Percentiles rank a stretch among this genome's conserved stretches.
Evolutionary conservation across 78 protist species (phyloP).

Genomic region (slime mould (Dictyostelium discoideum)): DNA sequence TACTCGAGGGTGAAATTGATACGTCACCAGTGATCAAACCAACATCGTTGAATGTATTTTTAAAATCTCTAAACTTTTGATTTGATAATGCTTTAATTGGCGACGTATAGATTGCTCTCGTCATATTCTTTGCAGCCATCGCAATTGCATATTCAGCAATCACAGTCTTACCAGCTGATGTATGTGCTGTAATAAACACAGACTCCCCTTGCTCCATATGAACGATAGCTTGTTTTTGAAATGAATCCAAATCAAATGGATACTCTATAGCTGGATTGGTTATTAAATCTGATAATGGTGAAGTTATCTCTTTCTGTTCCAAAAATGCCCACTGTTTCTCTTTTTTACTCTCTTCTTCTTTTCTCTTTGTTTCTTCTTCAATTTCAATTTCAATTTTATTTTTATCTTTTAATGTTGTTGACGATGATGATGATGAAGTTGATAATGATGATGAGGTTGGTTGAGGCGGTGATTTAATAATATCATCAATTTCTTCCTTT

Average conservation of each 20-base stretch:
- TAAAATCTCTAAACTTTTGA: conserved; percentile 95
- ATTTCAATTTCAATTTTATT: not conserved
- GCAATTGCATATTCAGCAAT: conserved; percentile 98
- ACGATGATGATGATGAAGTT: too few relatives aligned
- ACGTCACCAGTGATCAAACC: conserved; percentile 98
- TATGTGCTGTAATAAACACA: conserved; percentile 98
- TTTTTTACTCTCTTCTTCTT: not conserved
- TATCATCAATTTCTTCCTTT: not conserved
- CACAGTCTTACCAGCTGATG: conserved; percentile 98
- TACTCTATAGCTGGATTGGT: conserved; percentile 79
- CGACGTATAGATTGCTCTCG: conserved; percentile 96
- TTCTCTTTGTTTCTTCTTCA: not conserved
- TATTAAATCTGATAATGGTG: conserved; percentile 63
- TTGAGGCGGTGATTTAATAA: not conserved
- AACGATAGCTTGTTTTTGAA: conserved; percentile 94
- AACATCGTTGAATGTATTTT: conserved; percentile 91
- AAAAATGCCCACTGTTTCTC: conserved; percentile 73
- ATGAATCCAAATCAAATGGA: conserved; percentile 96
- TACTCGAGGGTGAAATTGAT: conserved; percentile 91
- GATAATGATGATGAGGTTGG: not conserved
- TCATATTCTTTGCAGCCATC: conserved; percentile 70
- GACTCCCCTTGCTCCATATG: conserved; percentile 91
- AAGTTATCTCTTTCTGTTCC: conserved; percentile 59
- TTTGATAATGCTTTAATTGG: conserved; percentile 98
- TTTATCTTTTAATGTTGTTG: too few relatives aligned